A percentile compares a stretch with the other conserved stretches of the same genome.
These are phyloP conservation scores for Lactarius tabidus DNA, from an alignment of 768 basidiomycete species.

Conservation along the genomic window DNA sequence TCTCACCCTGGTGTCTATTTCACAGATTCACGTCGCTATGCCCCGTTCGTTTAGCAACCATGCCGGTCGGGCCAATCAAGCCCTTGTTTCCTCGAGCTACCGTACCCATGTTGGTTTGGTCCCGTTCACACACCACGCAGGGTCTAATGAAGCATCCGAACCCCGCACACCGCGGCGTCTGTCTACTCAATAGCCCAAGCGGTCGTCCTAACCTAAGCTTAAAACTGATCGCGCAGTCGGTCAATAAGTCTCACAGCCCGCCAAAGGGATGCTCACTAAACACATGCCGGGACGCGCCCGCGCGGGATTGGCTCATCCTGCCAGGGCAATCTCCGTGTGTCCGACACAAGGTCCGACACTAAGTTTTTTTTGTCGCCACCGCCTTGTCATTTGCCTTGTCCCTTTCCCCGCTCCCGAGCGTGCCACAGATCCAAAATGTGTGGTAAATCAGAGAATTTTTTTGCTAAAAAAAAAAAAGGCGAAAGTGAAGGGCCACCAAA, in stretches of 20 bases:
- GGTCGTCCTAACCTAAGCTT: constrained; percentile 18
- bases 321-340: background rate
- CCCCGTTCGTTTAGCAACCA: background rate
- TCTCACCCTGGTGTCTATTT: constrained; percentile 16
- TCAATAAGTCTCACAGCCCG: constrained; percentile 6
- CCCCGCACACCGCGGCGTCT: constrained; percentile 12
- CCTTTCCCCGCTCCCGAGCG: no score
- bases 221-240: constrained; percentile 15
- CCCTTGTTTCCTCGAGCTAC: background rate
- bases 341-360: background rate
- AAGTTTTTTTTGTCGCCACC: constrained; percentile 2
- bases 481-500: no score
- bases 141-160: background rate
- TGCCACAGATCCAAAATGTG: background rate
- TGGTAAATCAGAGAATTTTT: background rate
- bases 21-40: background rate
- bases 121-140: background rate
- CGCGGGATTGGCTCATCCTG: background rate
- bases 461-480: background rate
- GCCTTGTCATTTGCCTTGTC: background rate
- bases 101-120: constrained; percentile 8
- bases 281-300: background rate
- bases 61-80: constrained; percentile 4
- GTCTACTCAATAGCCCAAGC: constrained; percentile 2
- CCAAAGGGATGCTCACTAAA: background rate